A percentile compares a stretch with the other conserved stretches of the same genome.
Conservation (phyloP, 768 basidiomycete genomes). For the Serendipita sp. region DNA sequence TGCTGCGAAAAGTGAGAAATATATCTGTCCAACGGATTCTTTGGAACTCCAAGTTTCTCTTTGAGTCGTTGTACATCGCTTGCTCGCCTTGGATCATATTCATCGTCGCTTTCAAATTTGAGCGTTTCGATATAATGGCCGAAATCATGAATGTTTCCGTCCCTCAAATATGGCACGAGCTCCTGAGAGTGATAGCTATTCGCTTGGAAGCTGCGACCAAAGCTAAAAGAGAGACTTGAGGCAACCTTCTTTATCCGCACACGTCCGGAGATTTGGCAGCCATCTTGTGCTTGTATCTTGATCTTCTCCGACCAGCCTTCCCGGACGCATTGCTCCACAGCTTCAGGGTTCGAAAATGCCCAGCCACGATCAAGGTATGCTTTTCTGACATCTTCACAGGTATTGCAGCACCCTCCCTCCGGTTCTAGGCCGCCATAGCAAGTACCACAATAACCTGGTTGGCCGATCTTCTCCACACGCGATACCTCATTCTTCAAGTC, state of each 20-base stretch:
- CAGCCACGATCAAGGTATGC: conserved; percentile 85
- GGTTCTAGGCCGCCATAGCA: conserved; percentile 83
- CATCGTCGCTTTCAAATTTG: conserved; percentile 63
- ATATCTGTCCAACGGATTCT: conserved; percentile 56
- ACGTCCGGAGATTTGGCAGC: conserved; percentile 83
- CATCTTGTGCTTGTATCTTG: conserved; percentile 81
- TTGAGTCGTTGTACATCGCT: conserved; percentile 44
- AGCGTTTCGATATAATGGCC: conserved; percentile 73
- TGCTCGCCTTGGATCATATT: conserved; percentile 55
- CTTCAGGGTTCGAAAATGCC: conserved; percentile 83
- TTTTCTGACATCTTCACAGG: conserved; percentile 85
- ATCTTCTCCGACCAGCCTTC: conserved; percentile 95
- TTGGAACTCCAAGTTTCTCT: conserved; percentile 52
- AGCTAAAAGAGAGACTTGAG: conserved; percentile 88
- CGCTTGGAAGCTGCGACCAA: conserved; percentile 88
- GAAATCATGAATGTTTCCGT: conserved; percentile 66
- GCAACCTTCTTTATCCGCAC: conserved; percentile 94
- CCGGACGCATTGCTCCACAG: conserved; percentile 82
- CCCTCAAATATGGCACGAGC: conserved; percentile 85
- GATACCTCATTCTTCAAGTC: conserved; percentile 78
- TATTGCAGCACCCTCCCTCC: conserved; percentile 76
- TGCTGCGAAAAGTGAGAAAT: background rate
- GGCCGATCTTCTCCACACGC: conserved; percentile 37
- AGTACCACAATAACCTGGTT: conserved; percentile 70
- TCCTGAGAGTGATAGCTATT: conserved; percentile 67